Conservation (phyloP, 2,329 filamentous ascomycete genomes). For the Pestalotiopsis sp. region DNA sequence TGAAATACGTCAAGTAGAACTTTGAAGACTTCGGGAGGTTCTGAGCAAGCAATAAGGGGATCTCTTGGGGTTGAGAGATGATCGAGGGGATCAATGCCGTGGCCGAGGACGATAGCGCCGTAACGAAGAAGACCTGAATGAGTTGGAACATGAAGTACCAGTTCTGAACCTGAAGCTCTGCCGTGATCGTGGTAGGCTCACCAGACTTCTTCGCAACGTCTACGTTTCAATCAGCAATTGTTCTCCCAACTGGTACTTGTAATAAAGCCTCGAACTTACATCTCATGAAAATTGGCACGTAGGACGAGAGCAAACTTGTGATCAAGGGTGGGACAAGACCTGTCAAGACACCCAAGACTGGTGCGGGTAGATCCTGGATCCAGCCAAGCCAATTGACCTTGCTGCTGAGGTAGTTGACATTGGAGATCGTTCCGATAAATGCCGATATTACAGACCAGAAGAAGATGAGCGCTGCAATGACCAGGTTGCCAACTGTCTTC, state of each 20-base stretch:
- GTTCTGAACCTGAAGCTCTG: constrained; percentile 78
- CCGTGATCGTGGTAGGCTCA: constrained; percentile 68
- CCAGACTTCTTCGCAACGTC: constrained; percentile 73
- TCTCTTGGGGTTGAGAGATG: constrained; percentile 27
- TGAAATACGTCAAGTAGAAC: constrained; percentile 79
- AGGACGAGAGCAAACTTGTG: constrained; percentile 79
- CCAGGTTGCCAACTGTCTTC: constrained; percentile 61
- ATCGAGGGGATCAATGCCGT: constrained; percentile 30
- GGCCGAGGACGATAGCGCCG: constrained; percentile 71
- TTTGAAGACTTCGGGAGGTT: constrained; percentile 72
- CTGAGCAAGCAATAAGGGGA: constrained; percentile 57
- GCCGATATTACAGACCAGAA: constrained; percentile 84
- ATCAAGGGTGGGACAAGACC: constrained; percentile 81
- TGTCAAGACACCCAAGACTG: constrained; percentile 77
- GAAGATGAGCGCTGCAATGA: constrained; percentile 74
- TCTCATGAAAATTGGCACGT: constrained; percentile 78
- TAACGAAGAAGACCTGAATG: constrained; percentile 82
- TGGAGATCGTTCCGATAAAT: constrained; percentile 82
- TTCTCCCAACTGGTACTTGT: neutral
- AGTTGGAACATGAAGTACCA: constrained; percentile 83
- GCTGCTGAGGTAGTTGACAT: constrained; percentile 71
- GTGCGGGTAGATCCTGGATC: constrained; percentile 68
- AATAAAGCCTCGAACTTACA: constrained; percentile 44
- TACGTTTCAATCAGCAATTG: constrained; percentile 31
- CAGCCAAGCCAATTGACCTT: constrained; percentile 71